Conservation (phyloP, 2,329 filamentous ascomycete species). For the Aspergillus ustus region DNA sequence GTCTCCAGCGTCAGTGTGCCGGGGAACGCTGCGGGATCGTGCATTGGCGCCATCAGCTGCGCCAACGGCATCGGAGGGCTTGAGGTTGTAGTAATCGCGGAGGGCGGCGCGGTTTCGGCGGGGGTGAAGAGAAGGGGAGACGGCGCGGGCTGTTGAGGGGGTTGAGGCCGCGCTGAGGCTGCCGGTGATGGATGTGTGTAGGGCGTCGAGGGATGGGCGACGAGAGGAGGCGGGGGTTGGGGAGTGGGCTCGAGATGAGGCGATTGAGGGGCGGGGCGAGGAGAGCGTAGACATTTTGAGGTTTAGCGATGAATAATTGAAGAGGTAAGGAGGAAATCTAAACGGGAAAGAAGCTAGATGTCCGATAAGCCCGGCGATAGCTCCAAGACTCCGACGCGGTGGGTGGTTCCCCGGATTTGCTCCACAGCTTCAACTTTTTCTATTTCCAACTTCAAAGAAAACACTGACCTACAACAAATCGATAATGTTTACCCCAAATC, state of each 20-base stretch:
- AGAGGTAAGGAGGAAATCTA: neutral
- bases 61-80: conserved; percentile 47
- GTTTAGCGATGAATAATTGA: conserved; percentile 10
- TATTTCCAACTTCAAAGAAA: conserved; percentile 1
- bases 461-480: neutral
- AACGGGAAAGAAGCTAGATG: neutral
- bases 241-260: conserved; percentile 56
- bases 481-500: neutral
- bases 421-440: conserved; percentile 17
- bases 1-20: conserved; percentile 45
- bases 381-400: conserved; percentile 20
- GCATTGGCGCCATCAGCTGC: conserved; percentile 25
- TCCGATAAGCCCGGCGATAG: neutral
- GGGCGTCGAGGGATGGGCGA: conserved; percentile 72
- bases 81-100: conserved; percentile 92
- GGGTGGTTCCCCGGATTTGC: conserved; percentile 30
- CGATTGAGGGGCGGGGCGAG: conserved; percentile 64
- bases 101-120: conserved; percentile 81
- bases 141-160: conserved; percentile 47
- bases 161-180: conserved; percentile 50
- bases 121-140: conserved; percentile 41
- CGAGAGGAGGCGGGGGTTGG: conserved; percentile 74
- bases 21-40: conserved; percentile 44
- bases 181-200: conserved; percentile 59
- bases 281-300: conserved; percentile 62